phyloP scores from a whole-genome alignment of 495 filamentous ascomycete genomes.

The Talaromyces nanjingensis region DNA sequence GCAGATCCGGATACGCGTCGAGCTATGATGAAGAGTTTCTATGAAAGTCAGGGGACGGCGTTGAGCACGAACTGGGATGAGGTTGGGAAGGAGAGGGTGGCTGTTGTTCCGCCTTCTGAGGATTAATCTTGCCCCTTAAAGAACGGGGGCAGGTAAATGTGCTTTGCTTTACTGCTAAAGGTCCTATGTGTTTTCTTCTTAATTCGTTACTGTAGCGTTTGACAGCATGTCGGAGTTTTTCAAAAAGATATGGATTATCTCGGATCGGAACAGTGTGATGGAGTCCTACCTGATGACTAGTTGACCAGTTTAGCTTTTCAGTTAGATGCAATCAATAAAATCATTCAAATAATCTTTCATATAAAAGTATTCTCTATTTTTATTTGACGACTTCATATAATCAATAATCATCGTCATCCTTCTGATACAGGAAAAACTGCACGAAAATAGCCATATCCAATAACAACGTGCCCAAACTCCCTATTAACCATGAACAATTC shows the following conservation, averaged over 20 bases:
- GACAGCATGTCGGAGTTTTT: background rate
- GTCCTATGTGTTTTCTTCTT: no score
- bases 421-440: constrained; percentile 82
- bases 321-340: background rate
- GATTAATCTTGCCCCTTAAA: constrained; percentile 11
- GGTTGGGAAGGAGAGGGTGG: constrained; percentile 65
- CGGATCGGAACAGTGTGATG: background rate
- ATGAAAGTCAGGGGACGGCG: constrained; percentile 87
- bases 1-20: constrained; percentile 73
- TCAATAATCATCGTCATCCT: constrained; percentile 21
- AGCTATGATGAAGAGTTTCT: constrained; percentile 97
- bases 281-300: background rate
- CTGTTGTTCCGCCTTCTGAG: constrained; percentile 56
- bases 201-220: background rate
- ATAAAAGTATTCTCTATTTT: background rate
- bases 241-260: background rate
- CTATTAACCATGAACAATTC: constrained; percentile 83
- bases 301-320: background rate
- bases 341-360: background rate
- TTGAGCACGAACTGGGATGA: constrained; percentile 92
- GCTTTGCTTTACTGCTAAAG: background rate
- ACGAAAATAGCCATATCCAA: constrained; percentile 80
- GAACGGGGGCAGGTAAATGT: background rate
- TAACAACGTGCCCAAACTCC: constrained; percentile 78
- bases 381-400: background rate